These are phyloP conservation scores for Hyphopichia pseudoburtonii DNA, from an alignment of 1,139 yeast species.

Conservation along the genomic window DNA sequence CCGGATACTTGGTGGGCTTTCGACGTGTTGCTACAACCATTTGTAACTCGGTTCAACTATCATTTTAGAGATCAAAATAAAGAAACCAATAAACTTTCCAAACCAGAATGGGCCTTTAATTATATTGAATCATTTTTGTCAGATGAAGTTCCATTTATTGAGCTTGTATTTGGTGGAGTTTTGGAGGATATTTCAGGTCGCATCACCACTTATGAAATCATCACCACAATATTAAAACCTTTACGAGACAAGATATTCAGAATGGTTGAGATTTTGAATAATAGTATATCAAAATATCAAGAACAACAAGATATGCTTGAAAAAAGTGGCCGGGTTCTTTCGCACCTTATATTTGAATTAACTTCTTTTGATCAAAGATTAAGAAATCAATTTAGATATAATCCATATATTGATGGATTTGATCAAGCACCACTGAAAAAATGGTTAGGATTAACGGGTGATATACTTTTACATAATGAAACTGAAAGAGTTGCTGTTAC, in stretches of 20 bases:
- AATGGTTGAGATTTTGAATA: conserved; percentile 28
- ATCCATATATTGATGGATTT: conserved; percentile 40
- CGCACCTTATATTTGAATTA: conserved; percentile 62
- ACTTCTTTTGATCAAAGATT: conserved; percentile 59
- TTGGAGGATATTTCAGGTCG: conserved; percentile 21
- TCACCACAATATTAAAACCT: conserved; percentile 53
- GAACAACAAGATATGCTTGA: conserved; percentile 27
- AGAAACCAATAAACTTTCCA: conserved; percentile 68
- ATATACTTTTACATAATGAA: conserved; percentile 41
- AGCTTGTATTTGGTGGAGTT: conserved; percentile 28
- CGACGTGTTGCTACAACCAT: conserved; percentile 53
- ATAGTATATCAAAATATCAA: conserved; percentile 18
- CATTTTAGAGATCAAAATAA: conserved; percentile 62
- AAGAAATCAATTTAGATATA: conserved; percentile 53
- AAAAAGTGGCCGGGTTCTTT: conserved; percentile 48
- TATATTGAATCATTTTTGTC: conserved; percentile 54
- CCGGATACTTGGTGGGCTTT: conserved; percentile 61
- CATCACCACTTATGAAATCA: conserved; percentile 48
- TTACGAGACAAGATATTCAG: conserved; percentile 46
- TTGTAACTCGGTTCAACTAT: conserved; percentile 62
- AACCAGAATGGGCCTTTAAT: conserved; percentile 78
- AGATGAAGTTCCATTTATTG: conserved; percentile 40
- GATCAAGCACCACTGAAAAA: conserved; percentile 30
- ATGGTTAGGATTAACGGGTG: conserved; percentile 65
- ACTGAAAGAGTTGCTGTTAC: conserved; percentile 33